phyloP scores from a whole-genome alignment of 202 grass and related monocot genomes.

The Dendrocalamus latiflorus region DNA sequence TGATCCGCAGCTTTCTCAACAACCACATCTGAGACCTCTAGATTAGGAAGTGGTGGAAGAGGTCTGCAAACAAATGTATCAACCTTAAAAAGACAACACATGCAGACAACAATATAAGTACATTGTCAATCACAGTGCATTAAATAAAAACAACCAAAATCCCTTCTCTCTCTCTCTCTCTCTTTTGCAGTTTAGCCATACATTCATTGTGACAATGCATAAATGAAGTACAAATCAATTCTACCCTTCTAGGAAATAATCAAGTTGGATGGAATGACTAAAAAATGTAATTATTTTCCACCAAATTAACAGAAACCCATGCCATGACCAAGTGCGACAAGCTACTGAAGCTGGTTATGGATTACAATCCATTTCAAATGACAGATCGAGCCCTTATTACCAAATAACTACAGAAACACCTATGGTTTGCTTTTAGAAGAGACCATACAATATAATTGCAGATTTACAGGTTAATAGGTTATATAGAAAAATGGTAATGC shows the following conservation, averaged over 20 bases:
- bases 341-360: neutral
- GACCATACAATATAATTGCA: neutral
- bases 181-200: neutral
- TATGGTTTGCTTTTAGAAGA: neutral
- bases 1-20: conserved; percentile 57
- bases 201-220: neutral
- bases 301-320: neutral
- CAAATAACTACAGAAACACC: neutral
- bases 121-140: neutral
- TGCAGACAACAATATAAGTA: too few relatives aligned
- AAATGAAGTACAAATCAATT: neutral
- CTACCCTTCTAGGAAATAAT: neutral
- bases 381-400: neutral
- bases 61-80: conserved; percentile 42
- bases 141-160: neutral
- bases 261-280: neutral
- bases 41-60: conserved; percentile 84
- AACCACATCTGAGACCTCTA: conserved; percentile 73
- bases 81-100: neutral
- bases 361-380: neutral
- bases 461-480: too few relatives aligned
- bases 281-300: neutral
- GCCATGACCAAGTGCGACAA: neutral
- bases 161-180: too few relatives aligned
- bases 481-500: neutral